Evolutionary conservation across 345 rosid genomes (phyloP).

Genomic region (Populus tremula): DNA sequence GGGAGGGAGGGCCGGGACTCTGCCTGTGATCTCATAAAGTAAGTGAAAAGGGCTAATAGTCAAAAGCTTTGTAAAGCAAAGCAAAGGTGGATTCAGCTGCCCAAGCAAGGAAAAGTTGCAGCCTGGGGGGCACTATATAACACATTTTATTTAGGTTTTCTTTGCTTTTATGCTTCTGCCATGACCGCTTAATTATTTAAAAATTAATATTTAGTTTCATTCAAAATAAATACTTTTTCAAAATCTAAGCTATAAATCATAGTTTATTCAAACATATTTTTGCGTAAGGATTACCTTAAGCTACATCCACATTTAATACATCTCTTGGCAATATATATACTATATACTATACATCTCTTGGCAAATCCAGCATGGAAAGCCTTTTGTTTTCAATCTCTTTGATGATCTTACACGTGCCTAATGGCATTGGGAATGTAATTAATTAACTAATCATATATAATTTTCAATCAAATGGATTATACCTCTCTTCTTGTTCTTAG

Average conservation of each 20-base stretch:
- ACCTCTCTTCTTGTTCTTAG: conserved; percentile 26
- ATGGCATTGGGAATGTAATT: conserved; percentile 56
- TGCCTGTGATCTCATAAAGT: conserved; percentile 31
- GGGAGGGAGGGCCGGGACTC: conserved; percentile 7
- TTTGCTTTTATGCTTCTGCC: too few relatives aligned
- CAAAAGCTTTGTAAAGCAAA: conserved; percentile 35
- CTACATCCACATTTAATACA: too few relatives aligned
- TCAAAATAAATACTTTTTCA: too few relatives aligned
- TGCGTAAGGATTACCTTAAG: too few relatives aligned
- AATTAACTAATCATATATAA: conserved; percentile 26
- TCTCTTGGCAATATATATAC: not conserved
- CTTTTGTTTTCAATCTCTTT: conserved; percentile 8
- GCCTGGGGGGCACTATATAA: not conserved
- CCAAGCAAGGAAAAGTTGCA: conserved; percentile 26
- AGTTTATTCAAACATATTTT: too few relatives aligned
- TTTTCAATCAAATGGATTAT: conserved; percentile 35
- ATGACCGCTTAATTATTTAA: too few relatives aligned
- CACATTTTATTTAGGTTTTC: not conserved
- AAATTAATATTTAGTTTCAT: too few relatives aligned
- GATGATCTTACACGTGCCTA: conserved; percentile 27
- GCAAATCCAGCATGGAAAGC: conserved; percentile 10
- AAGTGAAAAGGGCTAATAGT: conserved; percentile 32
- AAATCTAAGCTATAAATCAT: too few relatives aligned
- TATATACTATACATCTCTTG: too few relatives aligned
- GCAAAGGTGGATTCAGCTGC: conserved; percentile 31